Base-by-base conservation (phyloP, 495 filamentous ascomycete species). In the Trichoderma parareesei region DNA sequence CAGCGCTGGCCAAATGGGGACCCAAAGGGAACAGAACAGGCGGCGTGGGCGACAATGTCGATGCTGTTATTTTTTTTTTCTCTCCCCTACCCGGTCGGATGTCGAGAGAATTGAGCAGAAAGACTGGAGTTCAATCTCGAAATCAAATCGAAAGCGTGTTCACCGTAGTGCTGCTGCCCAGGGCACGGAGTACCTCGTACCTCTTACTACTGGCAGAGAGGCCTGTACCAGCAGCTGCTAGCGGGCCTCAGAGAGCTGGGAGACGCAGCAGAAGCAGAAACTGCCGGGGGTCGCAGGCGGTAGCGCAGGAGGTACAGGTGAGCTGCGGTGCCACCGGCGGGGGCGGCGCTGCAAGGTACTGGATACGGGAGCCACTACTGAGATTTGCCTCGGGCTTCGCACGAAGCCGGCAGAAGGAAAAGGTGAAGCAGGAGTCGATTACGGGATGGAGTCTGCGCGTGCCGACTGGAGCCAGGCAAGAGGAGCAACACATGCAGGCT, bases 101-200 rank as follows among this genome's bases (percentile, higher is more conserved):
- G 53, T 57, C 53, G 14, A 57, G 53, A 57, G 53, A 14, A n/a
- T 27, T 27, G 27, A 27, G 27, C 53, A 57, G 18, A 57, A 57
- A 49, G 46, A 57, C 20, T 35, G 8, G 20, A 57, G 53, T 37
- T 57, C 53, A 57, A 57, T 57, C 27, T 11, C 11, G 9, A 57
- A 57, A 35, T 11, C 11, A 2, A 57, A 57, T 57, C 53, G 33
- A 57, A 55, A 37, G 53, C 53, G 53, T 57, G 53, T 37, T 57
- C 53, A 57, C 53, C 53, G 53, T 37, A 57, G 53, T n/a, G 53
- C 53, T 35, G 53, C 53, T 35, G 53, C 53, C 27, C 20, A 57
- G 53, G 53, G 53, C 53, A 57, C 53, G 53, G 53, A 57, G 53
- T 33, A 57, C 53, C 27, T 20, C 35, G 33, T 9, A 35, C 46